Evolutionary conservation across 176 grass and related monocot genomes (phyloP), one percentile per base, ranked within the genome.

Genomic region (Calamus simplicifolius): DNA sequence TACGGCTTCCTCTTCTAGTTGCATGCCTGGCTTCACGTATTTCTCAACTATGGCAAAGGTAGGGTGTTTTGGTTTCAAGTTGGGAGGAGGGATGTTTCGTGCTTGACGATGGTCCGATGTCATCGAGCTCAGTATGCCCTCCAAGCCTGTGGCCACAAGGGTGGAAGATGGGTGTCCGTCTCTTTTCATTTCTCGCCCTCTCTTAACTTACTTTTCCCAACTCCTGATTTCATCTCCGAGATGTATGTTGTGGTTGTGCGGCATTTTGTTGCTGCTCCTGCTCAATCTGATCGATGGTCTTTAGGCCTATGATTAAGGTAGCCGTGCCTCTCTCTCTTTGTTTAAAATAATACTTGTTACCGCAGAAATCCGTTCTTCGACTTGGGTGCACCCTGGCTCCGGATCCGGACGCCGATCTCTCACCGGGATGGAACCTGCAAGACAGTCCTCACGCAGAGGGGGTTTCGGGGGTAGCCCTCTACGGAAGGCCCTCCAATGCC

Each of bases 201-300:
- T 16, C 65, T 25, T 49, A n/a, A n/a, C 49, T 23, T 17, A 5
- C 49, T 59, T 16, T 73, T 26, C 63, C 18, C 21, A 49, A 69
- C 54, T 70, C 38, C 29, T 67, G 21, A 23, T 49, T 51, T 0
- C 56, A 29, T 4, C 74, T 57, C 27, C 89, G 86, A 86, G 30
- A 84, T 84, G 83, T 96, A 85, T 69, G 80, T 96, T 12, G 77
- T 96, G 86, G 62, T 90, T 52, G 57, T 96, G 56, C 83, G 86
- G 3, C 68, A 74, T 50, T 90, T 74, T 26, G 19, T 69, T 53
- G 58, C 53, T 23, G n/a, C 21, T 23, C 21, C 21, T 23, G 1
- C 59, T 18, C 19, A 70, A 19, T 73, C 76, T 18, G 49, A n/a
- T n/a, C n/a, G n/a, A 17, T 29, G 69, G 19, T 54, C 27, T 64